Percentiles rank a stretch among this genome's conserved stretches.
These are phyloP conservation scores for Plectosphaerella cucumerina DNA, from an alignment of 2,329 filamentous ascomycete genomes.

Conservation along the genomic window DNA sequence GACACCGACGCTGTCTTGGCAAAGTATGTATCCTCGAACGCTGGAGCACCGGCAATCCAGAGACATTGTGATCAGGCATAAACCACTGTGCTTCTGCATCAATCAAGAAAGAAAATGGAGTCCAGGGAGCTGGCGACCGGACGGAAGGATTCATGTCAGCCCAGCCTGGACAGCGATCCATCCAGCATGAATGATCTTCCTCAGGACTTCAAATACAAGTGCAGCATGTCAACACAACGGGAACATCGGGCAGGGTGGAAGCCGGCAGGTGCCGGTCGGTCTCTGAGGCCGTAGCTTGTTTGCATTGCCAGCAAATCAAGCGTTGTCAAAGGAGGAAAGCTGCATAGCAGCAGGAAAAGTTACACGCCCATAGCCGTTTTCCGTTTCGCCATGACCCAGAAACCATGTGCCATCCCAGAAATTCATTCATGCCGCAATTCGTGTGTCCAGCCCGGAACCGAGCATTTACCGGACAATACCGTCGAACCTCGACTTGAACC, in stretches of 20 bases:
- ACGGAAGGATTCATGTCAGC: too few species aligned
- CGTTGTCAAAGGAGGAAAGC: constrained; percentile 35
- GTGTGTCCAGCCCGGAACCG: constrained; percentile 1
- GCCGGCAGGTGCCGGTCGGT: constrained; percentile 69
- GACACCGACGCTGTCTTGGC: too few species aligned
- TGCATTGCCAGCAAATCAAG: constrained; percentile 48
- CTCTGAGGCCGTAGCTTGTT: constrained; percentile 68
- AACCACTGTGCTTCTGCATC: too few species aligned
- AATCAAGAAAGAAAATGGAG: too few species aligned
- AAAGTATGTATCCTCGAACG: too few species aligned
- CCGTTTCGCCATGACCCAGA: constrained; percentile 28
- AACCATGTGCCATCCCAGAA: constrained; percentile 14
- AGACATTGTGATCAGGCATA: too few species aligned
- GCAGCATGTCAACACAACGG: constrained; percentile 11
- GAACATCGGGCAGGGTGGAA: constrained; percentile 33
- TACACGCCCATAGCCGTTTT: constrained; percentile 28
- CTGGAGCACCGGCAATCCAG: too few species aligned
- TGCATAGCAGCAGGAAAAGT: constrained; percentile 34
- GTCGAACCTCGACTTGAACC: constrained; percentile 90
- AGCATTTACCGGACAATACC: constrained; percentile 92
- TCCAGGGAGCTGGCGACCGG: too few species aligned
- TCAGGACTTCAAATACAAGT: too few species aligned
- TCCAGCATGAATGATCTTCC: too few species aligned
- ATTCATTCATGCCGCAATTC: constrained; percentile 1
- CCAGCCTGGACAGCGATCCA: too few species aligned